Evolutionary conservation across 495 filamentous ascomycete species (phyloP).

Genomic region (Hyphodiscus hymeniophilus): DNA sequence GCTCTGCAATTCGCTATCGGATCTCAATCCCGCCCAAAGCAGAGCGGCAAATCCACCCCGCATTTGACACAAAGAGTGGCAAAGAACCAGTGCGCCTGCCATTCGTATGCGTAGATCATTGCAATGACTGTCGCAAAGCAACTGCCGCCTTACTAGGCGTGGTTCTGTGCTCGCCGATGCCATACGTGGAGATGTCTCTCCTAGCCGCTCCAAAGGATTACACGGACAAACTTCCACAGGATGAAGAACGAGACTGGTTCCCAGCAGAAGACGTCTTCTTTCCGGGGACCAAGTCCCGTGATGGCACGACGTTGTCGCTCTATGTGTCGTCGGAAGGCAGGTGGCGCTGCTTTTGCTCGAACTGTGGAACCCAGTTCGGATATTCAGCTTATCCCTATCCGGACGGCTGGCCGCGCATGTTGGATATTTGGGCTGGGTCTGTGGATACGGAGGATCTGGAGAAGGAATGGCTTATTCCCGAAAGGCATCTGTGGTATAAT

Average conservation of each 20-base stretch:
- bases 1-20: constrained; percentile 30
- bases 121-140: constrained; percentile 26
- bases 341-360: not conserved
- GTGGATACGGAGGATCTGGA: constrained; percentile 6
- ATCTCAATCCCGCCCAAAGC: constrained; percentile 22
- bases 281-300: not conserved
- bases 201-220: not conserved
- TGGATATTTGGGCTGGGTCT: constrained; percentile 7
- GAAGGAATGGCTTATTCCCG: constrained; percentile 7
- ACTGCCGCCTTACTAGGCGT: constrained; percentile 14
- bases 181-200: constrained; percentile 10
- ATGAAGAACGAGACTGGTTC: not conserved
- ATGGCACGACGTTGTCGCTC: not conserved
- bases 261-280: not conserved
- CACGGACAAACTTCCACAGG: too few species aligned
- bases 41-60: constrained; percentile 18
- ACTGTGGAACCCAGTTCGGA: constrained; percentile 6
- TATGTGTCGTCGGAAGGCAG: not conserved
- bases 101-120: constrained; percentile 19
- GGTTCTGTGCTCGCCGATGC: not conserved
- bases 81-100: constrained; percentile 14
- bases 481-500: constrained; percentile 6
- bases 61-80: constrained; percentile 3
- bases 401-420: constrained; percentile 9
- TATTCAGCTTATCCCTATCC: not conserved